Base-by-base conservation (phyloP, 2,329 filamentous ascomycete species). In the Penicillium sp. region DNA sequence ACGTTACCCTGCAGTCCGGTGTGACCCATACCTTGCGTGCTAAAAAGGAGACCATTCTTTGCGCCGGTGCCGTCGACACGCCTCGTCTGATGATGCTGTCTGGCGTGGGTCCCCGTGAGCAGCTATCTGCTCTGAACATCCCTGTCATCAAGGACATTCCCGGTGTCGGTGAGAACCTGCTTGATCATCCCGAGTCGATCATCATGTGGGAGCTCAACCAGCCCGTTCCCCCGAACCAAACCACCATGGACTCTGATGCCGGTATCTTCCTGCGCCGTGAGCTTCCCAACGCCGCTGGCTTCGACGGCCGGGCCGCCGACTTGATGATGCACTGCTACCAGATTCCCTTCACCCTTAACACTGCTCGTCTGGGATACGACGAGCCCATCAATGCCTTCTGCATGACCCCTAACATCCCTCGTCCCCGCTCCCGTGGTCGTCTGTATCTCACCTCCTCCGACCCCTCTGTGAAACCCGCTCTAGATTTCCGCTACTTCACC, bases 321-420 rank as follows among this genome's bases (percentile, higher is more conserved):
- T 76, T 95, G 66, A 95, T 95, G 91, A 94, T 94, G 88, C 90
- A 95, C 78, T 95, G 90, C 82, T 95, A 95, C 79, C 91, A 95
- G 75, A 95, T 95, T 62, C 90, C 90, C 49, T 95, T 95, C 76
- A 89, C 86, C 57, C 84, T 91, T 62, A 95, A 95, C 81, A 96
- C 90, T 1, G 77, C 81, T 50, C 85, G 89, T 38, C 81, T 96
- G 10, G 90, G 90, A 61, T 95, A 86, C 70, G 83, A 85, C 64
- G 77, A 78, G 38, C 83, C 83, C 45, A 77, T 86, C 55, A 87
- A 92, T 65, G 90, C 89, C 47, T 95, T 95, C 79, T 94, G 90
- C 82, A 94, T 94, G 87, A 94, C 90, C 15, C 90, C 90, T 65
- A 94, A 95, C 77, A 94, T 95, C 65, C 89, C 89, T 31, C 88